Conservation (phyloP, 768 basidiomycete species). For the Psilocybe subaeruginosa region DNA sequence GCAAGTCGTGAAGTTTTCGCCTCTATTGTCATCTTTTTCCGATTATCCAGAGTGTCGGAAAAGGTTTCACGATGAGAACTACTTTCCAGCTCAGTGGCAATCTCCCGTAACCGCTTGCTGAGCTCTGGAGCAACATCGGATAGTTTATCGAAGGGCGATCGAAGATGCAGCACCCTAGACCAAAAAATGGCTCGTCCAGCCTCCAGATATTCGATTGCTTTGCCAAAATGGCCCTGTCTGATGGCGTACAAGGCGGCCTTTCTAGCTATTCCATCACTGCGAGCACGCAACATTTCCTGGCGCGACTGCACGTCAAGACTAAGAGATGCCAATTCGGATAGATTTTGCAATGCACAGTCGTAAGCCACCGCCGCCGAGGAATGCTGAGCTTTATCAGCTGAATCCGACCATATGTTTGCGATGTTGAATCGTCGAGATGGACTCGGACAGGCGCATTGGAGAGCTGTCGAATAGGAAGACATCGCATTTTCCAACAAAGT, state of each 20-base stretch:
- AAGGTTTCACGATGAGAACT: constrained; percentile 3
- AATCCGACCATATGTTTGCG: constrained; percentile 10
- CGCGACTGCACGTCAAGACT: constrained; percentile 13
- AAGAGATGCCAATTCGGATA: constrained; percentile 11
- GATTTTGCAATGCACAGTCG: background rate
- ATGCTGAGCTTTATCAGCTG: constrained; percentile 12
- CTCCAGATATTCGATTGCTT: constrained; percentile 17
- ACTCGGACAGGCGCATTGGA: background rate
- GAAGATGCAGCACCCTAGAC: constrained; percentile 14
- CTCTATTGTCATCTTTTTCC: background rate
- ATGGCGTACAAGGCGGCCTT: constrained; percentile 15
- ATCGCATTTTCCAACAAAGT: constrained; percentile 4
- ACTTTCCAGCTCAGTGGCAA: constrained; percentile 4
- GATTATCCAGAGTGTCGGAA: background rate
- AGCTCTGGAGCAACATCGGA: constrained; percentile 10
- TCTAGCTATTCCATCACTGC: constrained; percentile 13
- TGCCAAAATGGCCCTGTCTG: background rate
- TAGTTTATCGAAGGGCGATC: constrained; percentile 14
- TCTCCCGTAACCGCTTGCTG: background rate
- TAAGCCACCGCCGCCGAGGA: constrained; percentile 10
- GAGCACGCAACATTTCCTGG: constrained; percentile 2
- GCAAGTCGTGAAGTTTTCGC: background rate
- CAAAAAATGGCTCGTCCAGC: constrained; percentile 16
- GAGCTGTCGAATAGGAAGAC: constrained; percentile 5
- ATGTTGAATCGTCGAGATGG: background rate